Evolutionary conservation across 2,329 filamentous ascomycete genomes (phyloP), one percentile per base, ranked within the genome.

Genomic region (Penicillium sp.): DNA sequence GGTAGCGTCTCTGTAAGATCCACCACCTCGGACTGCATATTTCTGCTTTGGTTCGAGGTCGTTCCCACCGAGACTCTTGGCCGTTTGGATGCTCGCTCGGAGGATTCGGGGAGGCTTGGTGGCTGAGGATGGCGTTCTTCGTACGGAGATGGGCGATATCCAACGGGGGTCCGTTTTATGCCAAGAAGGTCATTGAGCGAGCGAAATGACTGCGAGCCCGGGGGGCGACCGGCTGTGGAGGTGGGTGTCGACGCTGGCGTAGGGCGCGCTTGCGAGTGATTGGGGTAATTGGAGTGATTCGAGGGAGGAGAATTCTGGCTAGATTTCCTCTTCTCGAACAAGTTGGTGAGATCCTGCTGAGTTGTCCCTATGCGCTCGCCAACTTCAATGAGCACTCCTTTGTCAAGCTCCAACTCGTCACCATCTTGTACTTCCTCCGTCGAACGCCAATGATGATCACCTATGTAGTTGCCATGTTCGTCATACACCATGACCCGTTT

Each of bases 401-500:
- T 88, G 63, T 96, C 91, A 48, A 97, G 78, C 52, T 86, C 81
- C 48, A 97, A 71, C 72, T 96, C 91, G 57, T 96, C 90, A 5
- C 92, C 92, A 55, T 94, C 89, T 29, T 84, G 83, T 19, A 96
- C 77, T n/a, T 83, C 82, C 33, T 81, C 82, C 48, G 83, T 82
- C 42, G 86, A 81, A 39, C 86, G 85, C 87, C 90, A 94, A 73
- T 96, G 91, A 28, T 86, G 85, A 70, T 96, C 92, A 3, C 92
- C 92, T 24, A 97, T 82, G 61, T 88, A 91, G 69, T 92, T 91
- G 0, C 89, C 86, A 2, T 84, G 79, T 43, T 90, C 86, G 71
- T 96, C 92, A 65, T 94, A 93, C 6, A 95, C 90, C 90, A 97
- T 95, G 55, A 94, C 79, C 4, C 91, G 86, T 68, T 87, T 90